Percentiles rank a stretch among this genome's conserved stretches.
Conservation (phyloP, 768 basidiomycete genomes). For the Pulveroboletus sp. region DNA sequence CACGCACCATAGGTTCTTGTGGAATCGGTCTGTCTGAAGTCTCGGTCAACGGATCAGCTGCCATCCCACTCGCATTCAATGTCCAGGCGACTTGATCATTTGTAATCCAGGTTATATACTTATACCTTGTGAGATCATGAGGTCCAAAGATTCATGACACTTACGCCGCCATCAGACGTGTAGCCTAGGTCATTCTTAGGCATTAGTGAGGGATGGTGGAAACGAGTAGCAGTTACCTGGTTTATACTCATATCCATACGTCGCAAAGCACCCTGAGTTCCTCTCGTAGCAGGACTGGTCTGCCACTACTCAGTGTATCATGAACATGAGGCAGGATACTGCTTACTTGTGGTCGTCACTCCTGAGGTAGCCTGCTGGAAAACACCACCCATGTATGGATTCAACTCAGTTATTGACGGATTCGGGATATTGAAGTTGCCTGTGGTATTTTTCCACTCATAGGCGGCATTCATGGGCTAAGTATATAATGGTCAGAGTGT, state of each 20-base stretch:
- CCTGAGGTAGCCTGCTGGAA: slow-evolving; percentile 83
- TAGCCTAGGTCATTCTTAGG: slow-evolving; percentile 14
- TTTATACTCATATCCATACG: slow-evolving; percentile 80
- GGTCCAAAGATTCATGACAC: slow-evolving; percentile 17
- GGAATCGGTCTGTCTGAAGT: slow-evolving; percentile 69
- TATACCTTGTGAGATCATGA: slow-evolving; percentile 5
- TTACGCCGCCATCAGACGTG: slow-evolving; percentile 42
- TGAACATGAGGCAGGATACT: not conserved
- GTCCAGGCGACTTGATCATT: slow-evolving; percentile 65
- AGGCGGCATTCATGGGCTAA: slow-evolving; percentile 74
- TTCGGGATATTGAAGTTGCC: slow-evolving; percentile 56
- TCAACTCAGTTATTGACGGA: slow-evolving; percentile 45
- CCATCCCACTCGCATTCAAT: slow-evolving; percentile 57
- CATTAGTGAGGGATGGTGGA: not conserved
- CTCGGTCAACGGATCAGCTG: slow-evolving; percentile 48
- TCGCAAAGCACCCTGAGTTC: slow-evolving; percentile 47
- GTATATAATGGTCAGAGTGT: slow-evolving; percentile 9
- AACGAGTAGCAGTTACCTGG: slow-evolving; percentile 41
- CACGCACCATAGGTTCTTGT: slow-evolving; percentile 74
- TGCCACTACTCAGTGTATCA: slow-evolving; percentile 18
- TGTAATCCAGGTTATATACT: slow-evolving; percentile 82
- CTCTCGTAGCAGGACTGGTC: slow-evolving; percentile 67
- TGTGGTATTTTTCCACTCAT: slow-evolving; percentile 63
- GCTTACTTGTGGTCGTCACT: slow-evolving; percentile 54
- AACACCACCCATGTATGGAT: slow-evolving; percentile 68